Conservation (phyloP, 345 rosid genomes). For the Kernera saxatilis region DNA sequence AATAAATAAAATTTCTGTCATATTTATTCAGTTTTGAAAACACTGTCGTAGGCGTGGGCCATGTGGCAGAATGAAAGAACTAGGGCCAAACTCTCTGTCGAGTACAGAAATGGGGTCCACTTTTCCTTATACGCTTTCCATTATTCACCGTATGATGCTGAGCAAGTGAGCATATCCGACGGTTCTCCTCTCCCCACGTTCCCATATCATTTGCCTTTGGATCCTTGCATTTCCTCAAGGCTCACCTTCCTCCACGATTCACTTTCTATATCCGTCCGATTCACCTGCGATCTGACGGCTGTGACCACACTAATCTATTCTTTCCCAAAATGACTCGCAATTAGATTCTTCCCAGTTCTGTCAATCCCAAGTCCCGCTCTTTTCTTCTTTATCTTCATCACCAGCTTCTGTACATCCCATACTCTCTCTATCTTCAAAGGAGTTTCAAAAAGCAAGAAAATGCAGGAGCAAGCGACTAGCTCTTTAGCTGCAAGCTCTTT, state of each 20-base stretch:
- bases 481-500: constrained; percentile 79
- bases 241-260: constrained; percentile 44
- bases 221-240: constrained; percentile 38
- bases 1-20: not conserved
- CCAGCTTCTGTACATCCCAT: not conserved
- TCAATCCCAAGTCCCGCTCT: constrained; percentile 54
- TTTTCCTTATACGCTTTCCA: not conserved
- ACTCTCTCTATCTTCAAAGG: not conserved
- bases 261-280: constrained; percentile 29
- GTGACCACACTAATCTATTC: not conserved
- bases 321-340: constrained; percentile 13
- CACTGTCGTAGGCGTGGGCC: not conserved
- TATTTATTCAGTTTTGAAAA: not conserved
- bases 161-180: constrained; percentile 21
- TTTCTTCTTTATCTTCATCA: constrained; percentile 22
- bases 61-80: constrained; percentile 17
- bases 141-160: constrained; percentile 35
- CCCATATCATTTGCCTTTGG: constrained; percentile 35
- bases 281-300: constrained; percentile 29
- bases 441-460: constrained; percentile 20
- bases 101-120: constrained; percentile 21
- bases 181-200: constrained; percentile 31
- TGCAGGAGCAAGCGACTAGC: constrained; percentile 89
- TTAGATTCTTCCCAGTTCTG: constrained; percentile 20
- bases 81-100: constrained; percentile 5